Evolutionary conservation across 768 basidiomycete species (phyloP), one percentile per base, ranked within the genome.

Genomic region (Terana coerulea): DNA sequence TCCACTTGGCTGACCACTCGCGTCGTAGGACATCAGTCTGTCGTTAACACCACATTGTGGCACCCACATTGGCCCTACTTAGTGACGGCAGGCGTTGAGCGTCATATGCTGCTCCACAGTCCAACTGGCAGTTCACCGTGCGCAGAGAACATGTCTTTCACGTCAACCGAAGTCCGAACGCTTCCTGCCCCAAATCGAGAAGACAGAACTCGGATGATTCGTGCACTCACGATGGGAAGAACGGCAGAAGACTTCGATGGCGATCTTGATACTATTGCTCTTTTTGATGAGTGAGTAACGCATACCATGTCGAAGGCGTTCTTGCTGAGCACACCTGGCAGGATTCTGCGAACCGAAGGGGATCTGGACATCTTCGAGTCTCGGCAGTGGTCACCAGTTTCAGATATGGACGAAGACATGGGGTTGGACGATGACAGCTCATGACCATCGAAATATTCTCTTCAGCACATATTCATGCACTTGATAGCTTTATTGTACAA

Each of bases 21-120:
- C 40, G 24, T 37, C 44, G 9, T 48, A 83, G 86, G 88, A 3
- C 88, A 91, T 62, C 69, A 76, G 34, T 89, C 88, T 1, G 88
- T 93, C 47, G 81, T 91, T 39, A 93, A 92, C 61, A 78, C 81
- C 0, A 72, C 79, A 2, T 66, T 86, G 22, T 80, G 90, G 51
- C 91, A 92, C 61, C 90, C 91, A 1, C 72, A 77, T 19, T 72
- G 84, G 35, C 76, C 86, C 3, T 76, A 84, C 49, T 69, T 89
- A 26, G 75, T 79, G 30, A 88, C 88, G 3, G 73, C 84, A 3
- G 91, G 90, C 2, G 77, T 92, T 19, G 91, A 93, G 64, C 80
- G 79, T 22, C 73, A 80, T 54, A 74, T 90, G 22, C 59, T 83
- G 17, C 65, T 91, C 11, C 90, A 91, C 63, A 83, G 85, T 58